A percentile compares a stretch with the other conserved stretches of the same genome.
These are phyloP conservation scores for Trichophyton verrucosum DNA, from an alignment of 2,329 filamentous ascomycete genomes.

Conservation along the genomic window DNA sequence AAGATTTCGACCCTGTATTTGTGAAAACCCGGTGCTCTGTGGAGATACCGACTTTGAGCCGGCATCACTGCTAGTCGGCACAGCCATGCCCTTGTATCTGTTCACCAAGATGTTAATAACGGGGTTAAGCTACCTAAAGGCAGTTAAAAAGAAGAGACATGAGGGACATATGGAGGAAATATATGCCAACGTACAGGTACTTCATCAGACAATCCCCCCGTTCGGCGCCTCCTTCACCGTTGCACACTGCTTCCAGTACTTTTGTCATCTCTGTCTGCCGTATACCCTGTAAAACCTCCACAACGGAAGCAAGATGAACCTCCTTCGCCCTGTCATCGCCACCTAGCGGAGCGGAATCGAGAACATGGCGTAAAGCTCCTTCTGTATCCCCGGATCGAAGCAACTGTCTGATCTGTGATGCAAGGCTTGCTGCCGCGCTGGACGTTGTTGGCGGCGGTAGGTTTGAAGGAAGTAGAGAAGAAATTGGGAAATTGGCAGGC, in stretches of 20 bases:
- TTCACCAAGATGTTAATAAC: background rate
- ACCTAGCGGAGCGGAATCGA: slow-evolving; percentile 69
- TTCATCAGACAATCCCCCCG: slow-evolving; percentile 91
- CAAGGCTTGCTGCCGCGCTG: slow-evolving; percentile 63
- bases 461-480: slow-evolving; percentile 65
- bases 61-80: slow-evolving; percentile 24
- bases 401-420: slow-evolving; percentile 74
- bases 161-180: background rate
- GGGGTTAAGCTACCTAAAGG: background rate
- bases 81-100: slow-evolving; percentile 83
- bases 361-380: slow-evolving; percentile 68
- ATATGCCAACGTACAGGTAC: slow-evolving; percentile 59
- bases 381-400: slow-evolving; percentile 76
- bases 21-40: slow-evolving; percentile 78
- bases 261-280: slow-evolving; percentile 92
- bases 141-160: background rate
- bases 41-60: slow-evolving; percentile 48
- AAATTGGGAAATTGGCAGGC: slow-evolving; percentile 77
- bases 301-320: slow-evolving; percentile 71
- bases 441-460: slow-evolving; percentile 57
- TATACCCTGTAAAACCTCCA: slow-evolving; percentile 91
- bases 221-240: slow-evolving; percentile 66
- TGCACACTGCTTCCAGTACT: slow-evolving; percentile 69
- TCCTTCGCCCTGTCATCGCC: slow-evolving; percentile 52
- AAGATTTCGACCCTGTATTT: slow-evolving; percentile 49